Percentiles rank a stretch among this genome's conserved stretches.
These are phyloP conservation scores for Adenanthera pavonina DNA, from an alignment of 306 rosid genomes.

Conservation along the genomic window DNA sequence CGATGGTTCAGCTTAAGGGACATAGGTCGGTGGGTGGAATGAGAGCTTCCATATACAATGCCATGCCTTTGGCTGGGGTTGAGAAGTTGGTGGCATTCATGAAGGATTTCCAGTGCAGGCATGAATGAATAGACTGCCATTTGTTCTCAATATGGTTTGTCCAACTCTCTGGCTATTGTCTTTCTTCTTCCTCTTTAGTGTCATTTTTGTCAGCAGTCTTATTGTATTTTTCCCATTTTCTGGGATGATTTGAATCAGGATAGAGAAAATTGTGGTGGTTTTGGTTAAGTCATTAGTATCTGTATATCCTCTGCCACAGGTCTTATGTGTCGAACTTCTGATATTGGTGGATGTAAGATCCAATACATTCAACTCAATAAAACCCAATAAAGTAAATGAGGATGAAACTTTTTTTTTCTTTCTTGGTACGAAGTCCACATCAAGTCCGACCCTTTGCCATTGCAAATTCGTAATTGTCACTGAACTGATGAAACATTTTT, in stretches of 20 bases:
- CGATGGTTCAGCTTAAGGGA: conserved; percentile 96
- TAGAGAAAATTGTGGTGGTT: background rate
- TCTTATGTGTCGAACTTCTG: conserved; percentile 28
- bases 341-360: conserved; percentile 33
- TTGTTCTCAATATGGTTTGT: background rate
- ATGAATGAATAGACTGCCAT: conserved; percentile 58
- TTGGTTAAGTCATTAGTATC: conserved; percentile 14
- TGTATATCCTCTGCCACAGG: conserved; percentile 18
- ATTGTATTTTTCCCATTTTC: conserved; percentile 12
- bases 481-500: too few species aligned
- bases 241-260: background rate
- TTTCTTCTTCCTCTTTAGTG: background rate
- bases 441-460: too few species aligned
- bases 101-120: conserved; percentile 88
- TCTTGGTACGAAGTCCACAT: too few species aligned
- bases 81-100: conserved; percentile 93
- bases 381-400: conserved; percentile 36
- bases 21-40: conserved; percentile 97
- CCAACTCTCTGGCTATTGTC: conserved; percentile 13
- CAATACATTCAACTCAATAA: background rate
- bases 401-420: background rate
- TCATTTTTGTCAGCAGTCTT: conserved; percentile 35
- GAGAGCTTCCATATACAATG: conserved; percentile 96
- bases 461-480: too few species aligned
- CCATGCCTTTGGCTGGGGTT: conserved; percentile 97